phyloP scores from a whole-genome alignment of 2,329 filamentous ascomycete genomes.

The Plenodomus lindquistii region DNA sequence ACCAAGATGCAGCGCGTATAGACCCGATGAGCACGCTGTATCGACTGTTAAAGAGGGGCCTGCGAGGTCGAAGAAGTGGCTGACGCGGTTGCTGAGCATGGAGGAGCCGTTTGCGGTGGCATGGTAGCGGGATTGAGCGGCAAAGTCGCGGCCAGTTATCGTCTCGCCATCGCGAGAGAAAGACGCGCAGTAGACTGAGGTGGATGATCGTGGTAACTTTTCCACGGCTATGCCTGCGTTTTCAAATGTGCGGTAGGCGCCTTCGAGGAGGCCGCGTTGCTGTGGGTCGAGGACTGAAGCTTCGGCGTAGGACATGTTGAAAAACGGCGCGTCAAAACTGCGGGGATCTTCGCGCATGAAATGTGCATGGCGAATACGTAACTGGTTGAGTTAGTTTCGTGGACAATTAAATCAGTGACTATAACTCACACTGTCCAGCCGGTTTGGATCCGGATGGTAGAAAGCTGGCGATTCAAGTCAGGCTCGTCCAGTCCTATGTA shows the following conservation, averaged over 20 bases:
- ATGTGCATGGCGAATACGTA: slow-evolving; percentile 5
- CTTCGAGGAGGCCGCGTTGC: slow-evolving; percentile 25
- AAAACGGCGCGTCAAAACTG: slow-evolving; percentile 22
- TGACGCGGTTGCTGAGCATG: slow-evolving; percentile 29
- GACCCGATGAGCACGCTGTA: slow-evolving; percentile 26
- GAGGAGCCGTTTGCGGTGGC: slow-evolving; percentile 17
- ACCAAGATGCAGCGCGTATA: slow-evolving; percentile 23
- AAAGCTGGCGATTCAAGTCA: too few species aligned
- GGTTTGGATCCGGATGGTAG: slow-evolving; percentile 7
- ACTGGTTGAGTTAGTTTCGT: too few species aligned
- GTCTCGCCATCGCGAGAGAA: slow-evolving; percentile 7
- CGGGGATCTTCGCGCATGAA: slow-evolving; percentile 17
- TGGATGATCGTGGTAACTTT: slow-evolving; percentile 9
- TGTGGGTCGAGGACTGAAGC: slow-evolving; percentile 21
- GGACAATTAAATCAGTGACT: not conserved
- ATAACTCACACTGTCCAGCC: slow-evolving; percentile 6
- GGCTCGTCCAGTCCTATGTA: too few species aligned
- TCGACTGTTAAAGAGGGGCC: slow-evolving; percentile 24
- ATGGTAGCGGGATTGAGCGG: slow-evolving; percentile 4
- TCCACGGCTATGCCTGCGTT: slow-evolving; percentile 16
- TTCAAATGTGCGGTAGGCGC: slow-evolving; percentile 25
- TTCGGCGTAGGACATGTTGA: slow-evolving; percentile 12
- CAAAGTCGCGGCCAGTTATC: slow-evolving; percentile 4
- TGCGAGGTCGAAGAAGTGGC: slow-evolving; percentile 22
- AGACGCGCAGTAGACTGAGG: slow-evolving; percentile 13